Conservation (phyloP, 768 basidiomycete species). For the Butyriboletus loyo region DNA sequence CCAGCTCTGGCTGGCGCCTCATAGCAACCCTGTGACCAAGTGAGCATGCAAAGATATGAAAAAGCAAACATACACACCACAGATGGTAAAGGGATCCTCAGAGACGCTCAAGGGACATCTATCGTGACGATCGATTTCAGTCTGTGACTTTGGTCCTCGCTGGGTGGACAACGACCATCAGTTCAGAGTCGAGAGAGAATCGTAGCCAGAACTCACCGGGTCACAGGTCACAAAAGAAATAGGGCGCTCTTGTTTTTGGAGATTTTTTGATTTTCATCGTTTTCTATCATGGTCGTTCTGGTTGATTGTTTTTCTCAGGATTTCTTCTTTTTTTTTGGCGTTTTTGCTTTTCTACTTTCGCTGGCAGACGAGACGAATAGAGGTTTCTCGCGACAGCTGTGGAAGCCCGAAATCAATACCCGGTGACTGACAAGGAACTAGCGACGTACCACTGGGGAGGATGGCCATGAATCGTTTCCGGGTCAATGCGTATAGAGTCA, state of each 20-base stretch:
- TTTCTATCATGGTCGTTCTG: background rate
- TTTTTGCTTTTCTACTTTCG: background rate
- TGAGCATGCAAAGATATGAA: background rate
- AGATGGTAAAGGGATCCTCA: background rate
- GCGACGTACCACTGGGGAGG: background rate
- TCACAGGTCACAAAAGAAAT: background rate
- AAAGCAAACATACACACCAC: background rate
- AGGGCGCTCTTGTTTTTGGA: background rate
- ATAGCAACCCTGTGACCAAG: background rate
- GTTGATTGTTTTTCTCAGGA: background rate
- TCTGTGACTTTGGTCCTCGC: background rate
- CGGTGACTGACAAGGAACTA: background rate
- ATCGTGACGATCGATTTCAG: background rate
- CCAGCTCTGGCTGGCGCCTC: conserved; percentile 15
- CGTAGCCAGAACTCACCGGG: background rate
- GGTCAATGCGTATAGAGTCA: conserved; percentile 2
- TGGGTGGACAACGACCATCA: background rate
- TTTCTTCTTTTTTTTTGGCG: background rate
- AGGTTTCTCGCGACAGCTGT: background rate
- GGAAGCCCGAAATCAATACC: background rate
- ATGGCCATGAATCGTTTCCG: conserved; percentile 5
- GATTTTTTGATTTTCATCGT: background rate
- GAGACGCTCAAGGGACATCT: background rate
- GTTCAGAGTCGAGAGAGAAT: background rate
- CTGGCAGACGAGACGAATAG: background rate